phyloP scores from a whole-genome alignment of 2,329 filamentous ascomycete genomes.

The Rachicladosporium sp. region DNA sequence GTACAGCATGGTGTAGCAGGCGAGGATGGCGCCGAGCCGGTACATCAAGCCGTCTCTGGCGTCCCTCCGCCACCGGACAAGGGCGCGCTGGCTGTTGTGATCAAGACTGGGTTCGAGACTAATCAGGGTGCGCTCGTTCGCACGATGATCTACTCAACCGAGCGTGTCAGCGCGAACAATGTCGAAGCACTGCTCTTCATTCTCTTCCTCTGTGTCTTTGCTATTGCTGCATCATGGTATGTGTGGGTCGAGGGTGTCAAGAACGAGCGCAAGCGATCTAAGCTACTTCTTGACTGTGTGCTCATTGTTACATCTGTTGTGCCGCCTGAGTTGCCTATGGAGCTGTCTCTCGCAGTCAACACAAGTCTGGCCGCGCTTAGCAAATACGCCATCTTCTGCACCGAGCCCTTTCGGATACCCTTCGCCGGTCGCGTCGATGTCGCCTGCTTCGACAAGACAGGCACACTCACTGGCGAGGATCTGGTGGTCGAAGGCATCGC shows the following conservation, averaged over 20 bases:
- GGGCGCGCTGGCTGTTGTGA: slow-evolving; percentile 83
- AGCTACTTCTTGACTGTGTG: slow-evolving; percentile 91
- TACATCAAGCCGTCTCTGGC: slow-evolving; percentile 58
- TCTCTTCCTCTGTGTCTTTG: slow-evolving; percentile 89
- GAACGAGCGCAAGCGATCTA: slow-evolving; percentile 91
- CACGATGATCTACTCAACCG: slow-evolving; percentile 99
- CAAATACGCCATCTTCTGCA: slow-evolving; percentile 96
- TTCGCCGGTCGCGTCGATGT: slow-evolving; percentile 91
- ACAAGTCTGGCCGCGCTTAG: slow-evolving; percentile 89
- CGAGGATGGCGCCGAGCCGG: slow-evolving; percentile 47
- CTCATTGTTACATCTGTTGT: slow-evolving; percentile 97
- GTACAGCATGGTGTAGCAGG: slow-evolving; percentile 75
- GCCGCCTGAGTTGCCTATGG: slow-evolving; percentile 96
- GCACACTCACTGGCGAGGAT: slow-evolving; percentile 91
- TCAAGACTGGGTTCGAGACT: slow-evolving; percentile 97
- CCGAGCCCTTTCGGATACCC: slow-evolving; percentile 95
- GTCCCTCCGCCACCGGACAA: slow-evolving; percentile 81
- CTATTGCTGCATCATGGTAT: slow-evolving; percentile 95
- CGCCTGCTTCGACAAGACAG: slow-evolving; percentile 97
- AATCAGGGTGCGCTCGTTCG: slow-evolving; percentile 94
- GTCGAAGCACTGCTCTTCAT: slow-evolving; percentile 95
- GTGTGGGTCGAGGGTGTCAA: slow-evolving; percentile 95
- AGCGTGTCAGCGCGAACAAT: slow-evolving; percentile 97
- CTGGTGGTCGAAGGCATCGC: slow-evolving; percentile 95
- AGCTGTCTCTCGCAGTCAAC: slow-evolving; percentile 92